A percentile compares a stretch with the other conserved stretches of the same genome.
phyloP scores from a whole-genome alignment of 768 basidiomycete genomes.

The Termitomyces sp. region DNA sequence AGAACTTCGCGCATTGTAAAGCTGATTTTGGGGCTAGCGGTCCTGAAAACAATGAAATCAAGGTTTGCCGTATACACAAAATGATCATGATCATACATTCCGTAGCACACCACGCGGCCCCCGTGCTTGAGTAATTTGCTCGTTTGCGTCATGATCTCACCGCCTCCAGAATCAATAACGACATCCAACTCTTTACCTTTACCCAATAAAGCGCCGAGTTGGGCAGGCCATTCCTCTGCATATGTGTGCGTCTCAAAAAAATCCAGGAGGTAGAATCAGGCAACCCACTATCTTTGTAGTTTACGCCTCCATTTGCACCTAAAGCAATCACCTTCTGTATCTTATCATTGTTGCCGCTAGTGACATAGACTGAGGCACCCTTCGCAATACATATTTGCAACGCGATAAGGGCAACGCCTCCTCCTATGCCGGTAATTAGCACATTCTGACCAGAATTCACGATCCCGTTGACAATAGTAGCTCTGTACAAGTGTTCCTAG shows the following conservation, averaged over 20 bases:
- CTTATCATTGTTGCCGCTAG: conserved; percentile 66
- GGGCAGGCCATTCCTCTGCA: conserved; percentile 46
- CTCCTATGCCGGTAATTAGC: conserved; percentile 78
- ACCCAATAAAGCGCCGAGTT: conserved; percentile 38
- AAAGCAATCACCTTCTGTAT: conserved; percentile 57
- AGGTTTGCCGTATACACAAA: background rate
- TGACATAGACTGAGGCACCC: conserved; percentile 79
- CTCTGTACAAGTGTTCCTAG: conserved; percentile 31
- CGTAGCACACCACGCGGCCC: conserved; percentile 58
- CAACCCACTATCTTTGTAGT: conserved; percentile 58
- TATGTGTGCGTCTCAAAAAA: background rate
- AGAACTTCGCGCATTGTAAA: conserved; percentile 79
- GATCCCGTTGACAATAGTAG: conserved; percentile 56
- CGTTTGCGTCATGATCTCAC: conserved; percentile 50
- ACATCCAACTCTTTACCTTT: conserved; percentile 40
- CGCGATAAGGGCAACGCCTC: conserved; percentile 75
- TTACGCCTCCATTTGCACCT: conserved; percentile 74
- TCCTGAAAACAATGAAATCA: conserved; percentile 34
- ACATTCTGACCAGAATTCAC: conserved; percentile 63
- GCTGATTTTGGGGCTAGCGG: conserved; percentile 47
- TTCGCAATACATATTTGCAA: conserved; percentile 71
- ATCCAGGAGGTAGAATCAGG: background rate
- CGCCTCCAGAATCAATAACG: conserved; percentile 68
- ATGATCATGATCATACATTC: conserved; percentile 40
- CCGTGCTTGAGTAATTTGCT: conserved; percentile 48